phyloP scores from a whole-genome alignment of 805 yeast genomes.

The Kodamaea leandrae region DNA sequence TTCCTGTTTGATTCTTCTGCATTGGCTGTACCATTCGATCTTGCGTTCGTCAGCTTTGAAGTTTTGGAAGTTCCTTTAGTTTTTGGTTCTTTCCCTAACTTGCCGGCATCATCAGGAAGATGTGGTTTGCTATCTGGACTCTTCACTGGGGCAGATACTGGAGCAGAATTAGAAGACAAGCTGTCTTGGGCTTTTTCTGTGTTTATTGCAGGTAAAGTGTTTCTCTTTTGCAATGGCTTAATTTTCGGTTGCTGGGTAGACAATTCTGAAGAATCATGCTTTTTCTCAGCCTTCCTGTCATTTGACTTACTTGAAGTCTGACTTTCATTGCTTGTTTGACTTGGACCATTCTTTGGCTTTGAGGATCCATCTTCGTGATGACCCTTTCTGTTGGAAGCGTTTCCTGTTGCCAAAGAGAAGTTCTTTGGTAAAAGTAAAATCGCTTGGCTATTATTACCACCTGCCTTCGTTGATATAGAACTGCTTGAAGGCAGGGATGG shows the following conservation, averaged over 20 bases:
- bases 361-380: not conserved
- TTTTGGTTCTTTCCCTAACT: not conserved
- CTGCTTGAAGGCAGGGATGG: constrained; percentile 9
- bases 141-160: not conserved
- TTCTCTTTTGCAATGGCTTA: not conserved
- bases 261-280: not conserved
- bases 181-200: not conserved
- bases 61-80: not conserved
- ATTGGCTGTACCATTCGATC: not conserved
- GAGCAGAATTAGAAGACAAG: not conserved
- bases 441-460: constrained; percentile 32
- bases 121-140: not conserved
- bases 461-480: not conserved
- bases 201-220: constrained; percentile 2
- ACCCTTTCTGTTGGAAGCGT: constrained; percentile 4
- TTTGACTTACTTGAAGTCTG: too few relatives aligned
- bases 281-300: too few relatives aligned
- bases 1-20: not conserved
- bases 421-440: constrained; percentile 51
- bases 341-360: too few relatives aligned
- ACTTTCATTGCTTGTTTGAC: too few relatives aligned
- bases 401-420: constrained; percentile 30
- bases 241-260: not conserved
- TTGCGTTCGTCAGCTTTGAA: not conserved
- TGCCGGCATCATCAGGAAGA: not conserved